These are phyloP conservation scores for Globisporangium megalacanthum DNA, from an alignment of 352 stramenopile genomes.

Conservation along the genomic window DNA sequence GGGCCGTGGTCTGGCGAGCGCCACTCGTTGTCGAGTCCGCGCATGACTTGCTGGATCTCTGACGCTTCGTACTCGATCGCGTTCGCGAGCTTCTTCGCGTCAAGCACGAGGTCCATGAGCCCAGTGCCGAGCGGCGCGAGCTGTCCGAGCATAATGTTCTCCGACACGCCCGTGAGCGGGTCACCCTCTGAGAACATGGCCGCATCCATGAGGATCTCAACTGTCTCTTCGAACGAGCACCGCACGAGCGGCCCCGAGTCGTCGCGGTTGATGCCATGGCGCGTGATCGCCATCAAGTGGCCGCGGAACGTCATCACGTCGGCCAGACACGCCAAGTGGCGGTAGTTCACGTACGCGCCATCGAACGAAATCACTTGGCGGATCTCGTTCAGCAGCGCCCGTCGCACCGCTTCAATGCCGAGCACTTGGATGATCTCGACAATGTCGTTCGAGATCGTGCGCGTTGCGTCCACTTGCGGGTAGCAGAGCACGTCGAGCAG, in stretches of 20 bases:
- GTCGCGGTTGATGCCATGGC: conserved; percentile 99
- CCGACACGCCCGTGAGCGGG: conserved; percentile 96
- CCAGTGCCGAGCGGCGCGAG: conserved; percentile 95
- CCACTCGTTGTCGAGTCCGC: conserved; percentile 89
- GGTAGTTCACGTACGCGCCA: conserved; percentile 99
- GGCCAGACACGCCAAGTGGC: conserved; percentile 96
- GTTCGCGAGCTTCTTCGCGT: conserved; percentile 97
- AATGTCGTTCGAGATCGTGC: conserved; percentile 99
- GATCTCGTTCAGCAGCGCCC: conserved; percentile 94
- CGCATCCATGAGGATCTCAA: conserved; percentile 99
- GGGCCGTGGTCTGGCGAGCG: conserved; percentile 73
- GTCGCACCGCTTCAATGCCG: conserved; percentile 89
- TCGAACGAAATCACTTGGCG: conserved; percentile 98
- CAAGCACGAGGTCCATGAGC: conserved; percentile 97
- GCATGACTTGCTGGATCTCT: conserved; percentile 91
- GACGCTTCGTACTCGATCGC: conserved; percentile 96
- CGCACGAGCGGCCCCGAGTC: conserved; percentile 97
- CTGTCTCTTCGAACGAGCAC: conserved; percentile 99
- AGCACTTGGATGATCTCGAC: conserved; percentile 98
- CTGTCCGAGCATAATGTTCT: conserved; percentile 99
- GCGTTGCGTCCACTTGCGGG: conserved; percentile 94
- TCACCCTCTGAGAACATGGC: conserved; percentile 97
- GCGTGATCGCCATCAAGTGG: conserved; percentile 96
- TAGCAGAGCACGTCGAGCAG: conserved; percentile 96
- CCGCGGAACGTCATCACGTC: conserved; percentile 99